phyloP scores from a whole-genome alignment of 495 filamentous ascomycete species.

The Entonaema liquescens region DNA sequence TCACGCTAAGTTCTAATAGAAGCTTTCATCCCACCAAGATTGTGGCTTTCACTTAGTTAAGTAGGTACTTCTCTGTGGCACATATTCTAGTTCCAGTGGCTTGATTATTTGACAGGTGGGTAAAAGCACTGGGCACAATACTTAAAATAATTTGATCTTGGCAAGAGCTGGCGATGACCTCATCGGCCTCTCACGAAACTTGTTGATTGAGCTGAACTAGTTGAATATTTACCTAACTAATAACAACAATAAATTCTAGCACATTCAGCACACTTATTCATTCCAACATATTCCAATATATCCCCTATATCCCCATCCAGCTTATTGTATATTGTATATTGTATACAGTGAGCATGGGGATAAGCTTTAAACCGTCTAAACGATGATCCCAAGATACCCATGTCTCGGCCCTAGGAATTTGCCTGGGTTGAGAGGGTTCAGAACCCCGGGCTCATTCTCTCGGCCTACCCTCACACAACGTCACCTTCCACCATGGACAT shows the following conservation, averaged over 20 bases:
- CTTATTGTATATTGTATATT: no score
- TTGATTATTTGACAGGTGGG: neutral
- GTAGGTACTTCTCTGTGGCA: no score
- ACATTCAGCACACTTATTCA: neutral
- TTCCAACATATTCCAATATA: constrained; percentile 4
- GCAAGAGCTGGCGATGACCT: constrained; percentile 36
- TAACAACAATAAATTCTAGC: neutral
- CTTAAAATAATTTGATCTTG: constrained; percentile 20
- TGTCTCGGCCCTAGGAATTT: constrained; percentile 47
- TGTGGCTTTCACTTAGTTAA: neutral
- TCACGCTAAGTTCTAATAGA: neutral
- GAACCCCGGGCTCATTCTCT: constrained; percentile 25
- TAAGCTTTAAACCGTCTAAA: constrained; percentile 4
- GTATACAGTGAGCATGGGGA: constrained; percentile 25
- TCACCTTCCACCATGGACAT: constrained; percentile 31
- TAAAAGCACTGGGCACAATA: neutral
- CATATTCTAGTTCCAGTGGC: neutral
- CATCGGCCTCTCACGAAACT: constrained; percentile 33
- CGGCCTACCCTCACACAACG: constrained; percentile 31
- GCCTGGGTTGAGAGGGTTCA: constrained; percentile 43
- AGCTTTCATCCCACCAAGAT: neutral
- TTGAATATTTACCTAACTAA: neutral
- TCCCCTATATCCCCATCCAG: neutral
- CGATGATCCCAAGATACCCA: constrained; percentile 44
- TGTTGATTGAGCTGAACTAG: constrained; percentile 22